phyloP scores from a whole-genome alignment of 192 early-diverging fungal genomes.

The Rhizophagus clarus region DNA sequence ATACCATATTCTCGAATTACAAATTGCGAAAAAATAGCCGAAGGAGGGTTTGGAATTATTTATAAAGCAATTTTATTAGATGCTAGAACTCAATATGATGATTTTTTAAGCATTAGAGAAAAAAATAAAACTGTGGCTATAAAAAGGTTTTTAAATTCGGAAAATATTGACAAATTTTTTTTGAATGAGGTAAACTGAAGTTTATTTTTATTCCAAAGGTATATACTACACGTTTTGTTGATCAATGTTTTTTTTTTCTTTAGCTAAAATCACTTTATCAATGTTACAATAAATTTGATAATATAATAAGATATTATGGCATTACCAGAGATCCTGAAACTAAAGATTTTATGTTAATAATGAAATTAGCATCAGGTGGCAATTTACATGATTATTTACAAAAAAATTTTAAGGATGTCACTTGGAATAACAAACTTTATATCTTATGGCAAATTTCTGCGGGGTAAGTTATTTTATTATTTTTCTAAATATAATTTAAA shows the following conservation, averaged over 20 bases:
- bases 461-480: too few species aligned
- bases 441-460: background rate
- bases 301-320: background rate
- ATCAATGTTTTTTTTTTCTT: too few species aligned
- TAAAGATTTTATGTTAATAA: background rate
- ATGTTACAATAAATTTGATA: background rate
- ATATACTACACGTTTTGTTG: too few species aligned
- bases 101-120: too few species aligned
- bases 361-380: background rate
- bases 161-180: background rate
- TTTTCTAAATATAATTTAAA: too few species aligned
- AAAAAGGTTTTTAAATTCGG: background rate
- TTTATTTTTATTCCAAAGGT: background rate
- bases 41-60: background rate
- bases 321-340: background rate
- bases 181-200: conserved; percentile 9
- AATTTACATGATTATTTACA: conserved; percentile 9
- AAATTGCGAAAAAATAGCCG: background rate
- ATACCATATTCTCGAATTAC: background rate
- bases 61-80: background rate
- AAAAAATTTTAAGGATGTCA: background rate
- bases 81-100: background rate
- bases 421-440: background rate
- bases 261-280: background rate
- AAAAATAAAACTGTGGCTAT: background rate